Evolutionary conservation across 805 yeast genomes (phyloP).

Genomic region (Candida endomychidarum): DNA sequence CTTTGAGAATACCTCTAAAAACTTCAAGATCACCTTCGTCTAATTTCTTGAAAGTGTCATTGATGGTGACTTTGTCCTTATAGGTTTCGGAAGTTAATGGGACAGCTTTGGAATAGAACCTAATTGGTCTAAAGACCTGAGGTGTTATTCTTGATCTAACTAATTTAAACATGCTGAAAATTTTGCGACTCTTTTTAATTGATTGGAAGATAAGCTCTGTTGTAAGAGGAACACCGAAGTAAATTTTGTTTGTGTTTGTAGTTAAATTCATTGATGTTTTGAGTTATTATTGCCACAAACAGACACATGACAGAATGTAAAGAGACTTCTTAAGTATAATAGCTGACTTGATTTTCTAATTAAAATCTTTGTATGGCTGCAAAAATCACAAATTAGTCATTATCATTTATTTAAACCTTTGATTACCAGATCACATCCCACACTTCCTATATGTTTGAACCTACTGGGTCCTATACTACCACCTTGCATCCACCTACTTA

Average conservation of each 20-base stretch:
- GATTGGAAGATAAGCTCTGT: too few relatives aligned
- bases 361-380: not conserved
- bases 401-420: not conserved
- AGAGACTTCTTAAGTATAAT: too few relatives aligned
- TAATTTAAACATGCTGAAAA: conserved; percentile 6
- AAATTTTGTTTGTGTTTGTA: not conserved
- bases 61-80: conserved; percentile 53
- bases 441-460: conserved; percentile 55
- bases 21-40: conserved; percentile 54
- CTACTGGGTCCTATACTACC: conserved; percentile 69
- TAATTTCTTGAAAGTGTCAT: conserved; percentile 51
- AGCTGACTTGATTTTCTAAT: too few relatives aligned
- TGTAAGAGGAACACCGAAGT: too few relatives aligned
- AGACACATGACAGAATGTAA: too few relatives aligned
- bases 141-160: not conserved
- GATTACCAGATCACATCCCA: conserved; percentile 5
- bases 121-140: not conserved
- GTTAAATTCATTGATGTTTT: too few relatives aligned
- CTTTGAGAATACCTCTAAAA: conserved; percentile 61
- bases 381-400: not conserved
- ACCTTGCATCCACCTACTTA: conserved; percentile 84
- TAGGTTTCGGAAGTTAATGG: conserved; percentile 72
- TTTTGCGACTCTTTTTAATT: conserved; percentile 6
- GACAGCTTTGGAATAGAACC: conserved; percentile 23
- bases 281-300: too few relatives aligned